phyloP scores from a whole-genome alignment of 805 yeast species.

The Yamadazyma akitaensis region DNA sequence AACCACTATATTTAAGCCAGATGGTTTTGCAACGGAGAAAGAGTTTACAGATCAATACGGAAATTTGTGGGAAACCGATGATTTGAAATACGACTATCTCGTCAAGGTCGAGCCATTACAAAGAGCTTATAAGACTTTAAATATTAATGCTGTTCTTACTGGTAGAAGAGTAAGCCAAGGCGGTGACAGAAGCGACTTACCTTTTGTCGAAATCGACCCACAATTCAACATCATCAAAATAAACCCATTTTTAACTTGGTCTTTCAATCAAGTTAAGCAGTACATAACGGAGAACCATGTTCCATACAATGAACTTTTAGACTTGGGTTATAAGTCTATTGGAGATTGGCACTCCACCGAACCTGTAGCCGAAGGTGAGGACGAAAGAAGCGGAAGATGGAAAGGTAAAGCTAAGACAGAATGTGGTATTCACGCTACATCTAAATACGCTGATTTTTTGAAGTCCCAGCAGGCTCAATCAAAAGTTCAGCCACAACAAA shows the following conservation, averaged over 20 bases:
- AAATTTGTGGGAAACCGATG: constrained; percentile 79
- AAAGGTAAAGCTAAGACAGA: constrained; percentile 89
- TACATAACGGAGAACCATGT: constrained; percentile 71
- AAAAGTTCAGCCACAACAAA: not conserved
- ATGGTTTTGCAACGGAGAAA: constrained; percentile 47
- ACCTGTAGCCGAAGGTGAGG: constrained; percentile 89
- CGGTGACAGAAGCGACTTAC: constrained; percentile 68
- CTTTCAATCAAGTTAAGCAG: constrained; percentile 62
- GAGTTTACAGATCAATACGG: constrained; percentile 74
- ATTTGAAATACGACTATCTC: constrained; percentile 73
- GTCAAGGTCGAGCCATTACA: constrained; percentile 93
- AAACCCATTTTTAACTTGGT: constrained; percentile 86
- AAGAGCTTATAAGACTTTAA: constrained; percentile 71
- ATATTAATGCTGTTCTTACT: constrained; percentile 82
- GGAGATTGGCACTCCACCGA: constrained; percentile 95
- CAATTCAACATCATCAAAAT: constrained; percentile 73
- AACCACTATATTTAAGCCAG: constrained; percentile 68
- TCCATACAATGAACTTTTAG: constrained; percentile 81
- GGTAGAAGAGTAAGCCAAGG: constrained; percentile 93
- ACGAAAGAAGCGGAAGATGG: constrained; percentile 97
- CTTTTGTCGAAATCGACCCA: constrained; percentile 73
- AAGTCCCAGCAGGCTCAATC: not conserved
- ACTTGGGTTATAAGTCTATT: constrained; percentile 83
- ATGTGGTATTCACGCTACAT: constrained; percentile 89
- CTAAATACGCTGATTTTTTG: constrained; percentile 65